Evolutionary conservation across 176 grass and related monocot species (phyloP).

Genomic region (Sorghum bicolor): DNA sequence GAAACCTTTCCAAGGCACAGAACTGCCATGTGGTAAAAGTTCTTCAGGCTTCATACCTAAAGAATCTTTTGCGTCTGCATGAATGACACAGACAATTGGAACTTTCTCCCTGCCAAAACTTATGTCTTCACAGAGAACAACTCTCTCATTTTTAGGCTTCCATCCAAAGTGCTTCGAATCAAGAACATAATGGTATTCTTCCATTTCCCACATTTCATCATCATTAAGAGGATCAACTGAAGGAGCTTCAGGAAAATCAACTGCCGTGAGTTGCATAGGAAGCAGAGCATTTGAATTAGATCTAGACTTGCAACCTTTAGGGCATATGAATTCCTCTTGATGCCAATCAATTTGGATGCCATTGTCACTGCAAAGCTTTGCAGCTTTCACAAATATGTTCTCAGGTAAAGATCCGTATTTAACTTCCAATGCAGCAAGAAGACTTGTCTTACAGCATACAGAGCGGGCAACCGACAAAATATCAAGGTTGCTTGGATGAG

Average conservation of each 20-base stretch:
- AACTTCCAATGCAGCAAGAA: slow-evolving; percentile 64
- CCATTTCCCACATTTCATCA: slow-evolving; percentile 49
- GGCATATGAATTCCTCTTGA: slow-evolving; percentile 79
- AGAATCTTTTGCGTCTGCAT: slow-evolving; percentile 64
- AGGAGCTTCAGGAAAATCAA: slow-evolving; percentile 24
- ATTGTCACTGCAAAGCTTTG: slow-evolving; percentile 90
- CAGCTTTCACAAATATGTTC: slow-evolving; percentile 84
- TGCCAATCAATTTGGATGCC: slow-evolving; percentile 88
- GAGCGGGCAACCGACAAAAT: slow-evolving; percentile 77
- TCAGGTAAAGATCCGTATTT: slow-evolving; percentile 81
- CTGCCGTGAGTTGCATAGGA: slow-evolving; percentile 43
- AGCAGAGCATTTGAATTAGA: slow-evolving; percentile 37
- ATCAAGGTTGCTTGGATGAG: slow-evolving; percentile 80
- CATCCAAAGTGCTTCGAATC: slow-evolving; percentile 68
- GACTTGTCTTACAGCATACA: slow-evolving; percentile 75
- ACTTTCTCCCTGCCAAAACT: slow-evolving; percentile 80
- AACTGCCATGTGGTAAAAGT: slow-evolving; percentile 21
- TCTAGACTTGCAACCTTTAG: slow-evolving; percentile 70
- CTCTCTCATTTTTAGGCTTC: slow-evolving; percentile 49
- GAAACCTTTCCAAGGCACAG: slow-evolving; percentile 81
- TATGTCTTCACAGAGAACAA: slow-evolving; percentile 85
- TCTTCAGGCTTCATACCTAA: slow-evolving; percentile 37
- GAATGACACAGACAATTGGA: slow-evolving; percentile 68
- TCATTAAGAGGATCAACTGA: slow-evolving; percentile 31
- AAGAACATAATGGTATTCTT: slow-evolving; percentile 81